Evolutionary conservation across 1,284 basidiomycete genomes (phyloP), one percentile per base, ranked within the genome.

Genomic region (Heimioporus retisporus): DNA sequence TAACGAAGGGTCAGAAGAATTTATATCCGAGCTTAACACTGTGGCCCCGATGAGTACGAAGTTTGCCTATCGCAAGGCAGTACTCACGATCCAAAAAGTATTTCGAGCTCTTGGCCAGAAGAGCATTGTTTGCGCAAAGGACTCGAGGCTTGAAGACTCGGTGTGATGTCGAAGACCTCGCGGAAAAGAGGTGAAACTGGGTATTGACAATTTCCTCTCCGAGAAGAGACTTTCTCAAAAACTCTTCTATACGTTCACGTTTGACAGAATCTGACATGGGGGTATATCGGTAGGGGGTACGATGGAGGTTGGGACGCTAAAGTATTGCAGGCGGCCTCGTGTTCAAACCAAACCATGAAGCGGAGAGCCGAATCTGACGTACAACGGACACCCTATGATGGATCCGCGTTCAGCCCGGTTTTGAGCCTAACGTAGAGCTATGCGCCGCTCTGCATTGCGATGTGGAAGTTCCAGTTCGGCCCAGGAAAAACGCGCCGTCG

Each of bases 101-200:
- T 28, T 64, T 72, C 2, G 75, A 73, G n/a, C 64, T 66, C 53
- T 68, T 65, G 18, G 68, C 58, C 2, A 76, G 65, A 40, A 77
- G 66, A 40, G 63, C 28, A 15, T 75, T 76, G 56, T 76, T 77
- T 14, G 67, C 69, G 4, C 67, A 75, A 14, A 77, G 61, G 28
- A 72, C 64, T 40, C 68, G 75, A 60, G 74, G 70, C 51, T 65
- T 70, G 13, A 43, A 28, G 25, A 71, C 56, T 18, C 54, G 70
- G 6, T 58, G 6, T 1, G 62, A 63, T 7, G 58, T 25, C 23
- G 58, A 56, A n/a, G 74, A 76, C 44, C 40, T 71, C 40, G 68
- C 40, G 0, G 77, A 75, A 55, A 79, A 76, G 2, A 79, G 61
- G 25, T 77, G 68, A n/a, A 79, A 79, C 40, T 73, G 75, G 1